Base-by-base conservation (phyloP, 352 stramenopile genomes). In the Phytophthora sansomeana region DNA sequence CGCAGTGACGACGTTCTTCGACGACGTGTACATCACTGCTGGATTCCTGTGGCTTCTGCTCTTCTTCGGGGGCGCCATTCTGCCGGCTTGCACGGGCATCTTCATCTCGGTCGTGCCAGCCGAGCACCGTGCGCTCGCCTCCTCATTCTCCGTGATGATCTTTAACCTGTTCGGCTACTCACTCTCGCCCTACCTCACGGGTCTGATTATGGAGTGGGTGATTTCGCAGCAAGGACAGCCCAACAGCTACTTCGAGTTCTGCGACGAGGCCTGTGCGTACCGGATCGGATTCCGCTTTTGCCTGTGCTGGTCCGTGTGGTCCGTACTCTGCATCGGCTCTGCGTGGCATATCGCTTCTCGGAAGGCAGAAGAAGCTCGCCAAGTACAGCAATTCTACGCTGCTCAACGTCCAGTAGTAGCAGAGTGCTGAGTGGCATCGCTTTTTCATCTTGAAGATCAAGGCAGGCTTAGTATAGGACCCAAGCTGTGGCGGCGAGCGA, bases 161-260 rank as follows among this genome's bases (percentile, higher is more conserved):
- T 95, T 93, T 65, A 95, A 93, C 57, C 67, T 95, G 10, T 81
- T 92, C 28, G 87, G 87, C 24, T 95, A 93, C 62, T 80, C 85
- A 42, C 77, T 92, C 26, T 92, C 85, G 26, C 85, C 84, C 8
- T 92, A 91, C 63, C 67, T 93, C 38, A 93, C 85, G 19, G 85
- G 85, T 0, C 56, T 91, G 13, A 88, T 92, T 58, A 93, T 93
- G 87, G 83, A 92, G 62, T 91, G 78, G 75, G 83, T 91, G 48
- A 81, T 90, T 33, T 79, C 71, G 8, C 71, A 95, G 38, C 77
- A 90, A 24, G 78, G 79, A 26, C 67, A 87, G 32, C 56, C 72
- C 0, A 72, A 78, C 33, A 89, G 74, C 51, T 93, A 93, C 71
- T 92, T 92, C 48, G 77, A 89, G 47, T 67, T 54, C 36, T 95